Percentiles rank a stretch among this genome's conserved stretches.
Evolutionary conservation across 192 early-diverging fungal species (phyloP).

Genomic region (Linnemannia elongata): DNA sequence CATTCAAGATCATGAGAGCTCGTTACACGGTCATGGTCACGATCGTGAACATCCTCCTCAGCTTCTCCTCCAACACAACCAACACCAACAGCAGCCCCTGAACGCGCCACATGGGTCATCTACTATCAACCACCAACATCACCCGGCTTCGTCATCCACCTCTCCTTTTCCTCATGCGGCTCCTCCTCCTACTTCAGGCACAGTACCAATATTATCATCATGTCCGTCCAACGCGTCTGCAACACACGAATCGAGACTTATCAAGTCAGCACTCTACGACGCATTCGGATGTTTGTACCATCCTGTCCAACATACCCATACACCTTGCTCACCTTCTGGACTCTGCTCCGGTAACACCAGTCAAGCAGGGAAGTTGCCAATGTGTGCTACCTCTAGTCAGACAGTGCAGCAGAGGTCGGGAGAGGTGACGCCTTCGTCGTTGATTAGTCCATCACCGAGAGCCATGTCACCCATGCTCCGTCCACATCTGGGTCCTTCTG

Average conservation of each 20-base stretch:
- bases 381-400: not conserved
- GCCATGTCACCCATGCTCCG: slow-evolving; percentile 44
- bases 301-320: slow-evolving; percentile 44
- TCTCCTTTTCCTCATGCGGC: not conserved
- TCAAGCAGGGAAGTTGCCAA: not conserved
- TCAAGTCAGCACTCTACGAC: slow-evolving; percentile 37
- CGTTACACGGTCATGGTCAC: not conserved
- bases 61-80: not conserved
- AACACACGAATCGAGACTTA: slow-evolving; percentile 39
- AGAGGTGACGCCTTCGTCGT: slow-evolving; percentile 25
- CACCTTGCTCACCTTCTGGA: not conserved
- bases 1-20: not conserved
- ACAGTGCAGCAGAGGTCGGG: slow-evolving; percentile 14
- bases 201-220: not conserved
- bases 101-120: slow-evolving; percentile 9
- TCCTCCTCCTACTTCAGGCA: slow-evolving; percentile 2
- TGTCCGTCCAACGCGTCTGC: not conserved
- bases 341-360: not conserved
- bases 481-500: slow-evolving; percentile 37
- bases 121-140: not conserved
- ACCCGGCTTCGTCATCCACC: not conserved
- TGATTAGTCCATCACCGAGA: slow-evolving; percentile 22
- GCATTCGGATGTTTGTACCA: slow-evolving; percentile 50
- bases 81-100: slow-evolving; percentile 2
- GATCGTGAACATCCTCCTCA: not conserved